Percentiles rank a stretch among this genome's conserved stretches.
phyloP scores from a whole-genome alignment of 805 yeast genomes.

The Wickerhamiella sergipiensis region DNA sequence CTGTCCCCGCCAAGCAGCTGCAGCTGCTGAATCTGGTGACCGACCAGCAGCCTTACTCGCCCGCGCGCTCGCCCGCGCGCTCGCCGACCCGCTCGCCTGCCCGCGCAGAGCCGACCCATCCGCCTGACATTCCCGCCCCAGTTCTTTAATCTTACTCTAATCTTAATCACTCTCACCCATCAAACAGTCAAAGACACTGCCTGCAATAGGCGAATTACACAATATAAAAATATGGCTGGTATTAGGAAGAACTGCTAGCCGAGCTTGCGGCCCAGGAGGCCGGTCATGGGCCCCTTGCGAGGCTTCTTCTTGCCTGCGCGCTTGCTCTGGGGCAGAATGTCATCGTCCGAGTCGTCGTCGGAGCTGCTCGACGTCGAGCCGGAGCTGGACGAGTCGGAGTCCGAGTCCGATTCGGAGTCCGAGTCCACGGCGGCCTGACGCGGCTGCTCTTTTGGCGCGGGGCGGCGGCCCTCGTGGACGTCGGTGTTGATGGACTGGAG shows the following conservation, averaged over 20 bases:
- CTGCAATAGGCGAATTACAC: too few species aligned
- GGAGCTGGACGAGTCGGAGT: too few species aligned
- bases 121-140: too few species aligned
- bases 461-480: slow-evolving; percentile 1
- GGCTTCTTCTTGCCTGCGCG: not conserved
- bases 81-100: too few species aligned
- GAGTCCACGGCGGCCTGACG: not conserved
- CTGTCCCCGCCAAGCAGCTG: not conserved
- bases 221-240: too few species aligned
- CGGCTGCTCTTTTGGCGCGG: not conserved
- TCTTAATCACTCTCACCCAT: too few species aligned
- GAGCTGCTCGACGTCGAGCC: too few species aligned
- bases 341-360: not conserved
- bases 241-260: too few species aligned
- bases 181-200: too few species aligned
- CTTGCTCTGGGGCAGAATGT: not conserved
- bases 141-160: too few species aligned
- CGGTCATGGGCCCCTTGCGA: not conserved
- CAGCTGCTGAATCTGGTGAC: not conserved
- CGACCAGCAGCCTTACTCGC: not conserved
- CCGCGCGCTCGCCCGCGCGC: too few species aligned
- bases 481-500: not conserved
- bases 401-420: not conserved
- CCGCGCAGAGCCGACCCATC: too few species aligned
- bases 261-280: not conserved